These are phyloP conservation scores for Sugiyamaella qingdaonensis DNA, from an alignment of 805 yeast genomes.

Conservation along the genomic window DNA sequence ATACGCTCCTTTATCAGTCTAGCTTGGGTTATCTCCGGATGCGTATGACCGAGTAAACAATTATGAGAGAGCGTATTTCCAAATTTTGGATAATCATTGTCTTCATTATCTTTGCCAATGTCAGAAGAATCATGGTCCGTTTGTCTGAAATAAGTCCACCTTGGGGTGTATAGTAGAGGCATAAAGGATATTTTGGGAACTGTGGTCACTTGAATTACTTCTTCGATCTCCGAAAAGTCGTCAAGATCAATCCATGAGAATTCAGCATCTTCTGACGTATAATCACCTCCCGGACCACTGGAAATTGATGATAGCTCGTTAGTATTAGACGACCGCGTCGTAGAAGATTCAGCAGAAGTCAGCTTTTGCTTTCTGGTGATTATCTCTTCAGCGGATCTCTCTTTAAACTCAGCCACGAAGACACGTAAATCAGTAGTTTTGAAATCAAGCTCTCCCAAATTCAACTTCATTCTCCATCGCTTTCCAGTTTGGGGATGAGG, in stretches of 20 bases:
- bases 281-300: conserved; percentile 26
- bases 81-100: conserved; percentile 40
- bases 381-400: conserved; percentile 44
- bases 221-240: conserved; percentile 70
- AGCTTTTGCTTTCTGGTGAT: conserved; percentile 28
- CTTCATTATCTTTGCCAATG: conserved; percentile 17
- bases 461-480: conserved; percentile 50
- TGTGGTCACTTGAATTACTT: conserved; percentile 21
- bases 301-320: conserved; percentile 5
- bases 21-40: conserved; percentile 28
- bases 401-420: conserved; percentile 59
- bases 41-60: conserved; percentile 44
- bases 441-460: conserved; percentile 66
- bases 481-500: conserved; percentile 33
- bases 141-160: conserved; percentile 64
- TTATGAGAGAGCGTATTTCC: conserved; percentile 55
- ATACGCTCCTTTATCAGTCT: conserved; percentile 27
- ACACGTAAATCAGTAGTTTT: conserved; percentile 65
- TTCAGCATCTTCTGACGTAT: conserved; percentile 29
- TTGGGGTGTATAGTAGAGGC: conserved; percentile 66
- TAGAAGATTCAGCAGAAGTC: conserved; percentile 19
- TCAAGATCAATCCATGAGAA: conserved; percentile 66
- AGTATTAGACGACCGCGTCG: conserved; percentile 21
- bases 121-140: conserved; percentile 40
- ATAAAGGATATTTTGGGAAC: conserved; percentile 42